Evolutionary conservation across 495 filamentous ascomycete species (phyloP), one percentile per base, ranked within the genome.

Genomic region (Penicillium silybi): DNA sequence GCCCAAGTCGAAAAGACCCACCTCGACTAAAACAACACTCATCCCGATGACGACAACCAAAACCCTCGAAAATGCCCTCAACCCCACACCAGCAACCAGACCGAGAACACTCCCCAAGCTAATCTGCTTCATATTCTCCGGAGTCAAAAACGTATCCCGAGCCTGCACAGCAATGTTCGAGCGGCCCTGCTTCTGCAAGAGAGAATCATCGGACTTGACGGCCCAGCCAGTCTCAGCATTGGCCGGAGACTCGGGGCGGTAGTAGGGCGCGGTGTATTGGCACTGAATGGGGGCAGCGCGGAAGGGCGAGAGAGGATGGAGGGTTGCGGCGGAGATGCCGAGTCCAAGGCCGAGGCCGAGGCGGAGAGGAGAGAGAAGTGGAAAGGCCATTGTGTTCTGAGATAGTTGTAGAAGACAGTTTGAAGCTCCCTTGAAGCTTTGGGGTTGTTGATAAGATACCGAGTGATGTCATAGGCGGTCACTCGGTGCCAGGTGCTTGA

Each of bases 41-140:
- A 93, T 69, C 0, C 90, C 88, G 10, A 91, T 62, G 27, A 95
- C 61, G 29, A 92, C 64, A 7, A 88, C 86, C 58, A 95, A 64
- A 4, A 82, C 84, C 61, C 79, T 81, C 40, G 87, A 91, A 67
- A 95, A 92, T 37, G 86, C 78, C 57, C 81, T 78, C 47, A 95
- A 76, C 6, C 86, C 75, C 17, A 92, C 62, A 3, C 90, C 90
- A 0, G 78, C 80, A 34, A 86, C 63, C 44, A 95, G 73, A 4
- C 89, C 87, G 27, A 85, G 56, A 13, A 90, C 71, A 58, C 85
- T 86, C 1, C 88, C 88, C 50, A 81, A 59, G 49, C 84, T 87
- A 46, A 90, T 70, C 73, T 91, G 85, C 52, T 76, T 80, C 63
- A 89, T 71, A 11, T 78, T 76, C 23, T 74, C 69, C 0, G 81